A percentile compares a stretch with the other conserved stretches of the same genome.
These are phyloP conservation scores for Calonectria naviculata DNA, from an alignment of 2,329 filamentous ascomycete genomes.

Conservation along the genomic window DNA sequence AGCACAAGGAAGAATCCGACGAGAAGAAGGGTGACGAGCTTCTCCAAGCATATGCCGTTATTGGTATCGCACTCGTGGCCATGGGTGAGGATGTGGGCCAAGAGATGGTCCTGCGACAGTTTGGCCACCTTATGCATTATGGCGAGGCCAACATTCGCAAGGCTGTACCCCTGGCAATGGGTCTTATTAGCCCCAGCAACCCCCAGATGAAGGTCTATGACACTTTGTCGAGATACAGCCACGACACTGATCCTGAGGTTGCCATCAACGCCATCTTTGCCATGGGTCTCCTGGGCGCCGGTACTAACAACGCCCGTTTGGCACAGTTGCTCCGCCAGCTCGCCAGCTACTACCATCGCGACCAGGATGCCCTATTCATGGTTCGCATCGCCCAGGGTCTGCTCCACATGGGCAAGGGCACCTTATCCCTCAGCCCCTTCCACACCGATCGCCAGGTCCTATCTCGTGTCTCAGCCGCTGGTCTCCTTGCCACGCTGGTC, in stretches of 20 bases:
- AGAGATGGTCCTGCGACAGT: constrained; percentile 98
- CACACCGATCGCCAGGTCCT: constrained; percentile 97
- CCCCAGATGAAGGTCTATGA: constrained; percentile 99
- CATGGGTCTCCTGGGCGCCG: constrained; percentile 96
- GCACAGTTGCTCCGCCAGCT: constrained; percentile 94
- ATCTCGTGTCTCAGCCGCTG: constrained; percentile 89
- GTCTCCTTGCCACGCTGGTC: constrained; percentile 88
- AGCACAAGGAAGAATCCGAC: constrained; percentile 93
- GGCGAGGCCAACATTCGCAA: constrained; percentile 97
- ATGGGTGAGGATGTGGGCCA: constrained; percentile 99
- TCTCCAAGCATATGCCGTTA: constrained; percentile 93
- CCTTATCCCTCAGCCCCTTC: constrained; percentile 96
- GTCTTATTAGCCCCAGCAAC: constrained; percentile 95
- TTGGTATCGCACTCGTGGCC: constrained; percentile 92
- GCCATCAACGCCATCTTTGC: constrained; percentile 99
- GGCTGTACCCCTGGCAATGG: constrained; percentile 96
- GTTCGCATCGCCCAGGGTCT: constrained; percentile 98
- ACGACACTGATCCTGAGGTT: constrained; percentile 98
- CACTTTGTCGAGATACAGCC: constrained; percentile 94
- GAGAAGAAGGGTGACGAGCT: constrained; percentile 97
- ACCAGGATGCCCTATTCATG: constrained; percentile 98
- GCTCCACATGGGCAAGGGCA: constrained; percentile 99
- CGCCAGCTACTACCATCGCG: constrained; percentile 97
- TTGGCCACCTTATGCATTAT: constrained; percentile 99
- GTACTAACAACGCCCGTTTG: constrained; percentile 97